phyloP scores from a whole-genome alignment of 176 grass and related monocot species.

The Raddia guianensis region DNA sequence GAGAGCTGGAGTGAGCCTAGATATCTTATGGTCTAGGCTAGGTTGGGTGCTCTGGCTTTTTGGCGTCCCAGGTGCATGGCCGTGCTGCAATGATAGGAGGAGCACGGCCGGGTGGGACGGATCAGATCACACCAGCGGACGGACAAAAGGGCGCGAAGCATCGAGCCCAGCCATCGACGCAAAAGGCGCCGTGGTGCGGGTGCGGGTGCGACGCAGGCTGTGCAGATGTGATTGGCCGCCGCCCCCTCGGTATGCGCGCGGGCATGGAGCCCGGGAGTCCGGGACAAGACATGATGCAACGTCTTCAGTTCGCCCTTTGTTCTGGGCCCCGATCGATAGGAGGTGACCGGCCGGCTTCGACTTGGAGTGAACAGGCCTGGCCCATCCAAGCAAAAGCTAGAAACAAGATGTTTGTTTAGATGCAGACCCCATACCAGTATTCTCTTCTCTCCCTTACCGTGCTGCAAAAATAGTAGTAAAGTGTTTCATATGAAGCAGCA shows the following conservation, averaged over 20 bases:
- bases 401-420: background rate
- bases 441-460: too few relatives aligned
- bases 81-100: constrained; percentile 22
- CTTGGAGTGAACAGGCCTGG: background rate
- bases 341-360: background rate
- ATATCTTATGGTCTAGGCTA: too few relatives aligned
- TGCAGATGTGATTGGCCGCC: constrained; percentile 24
- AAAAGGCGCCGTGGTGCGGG: background rate
- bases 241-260: background rate
- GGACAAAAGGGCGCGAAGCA: constrained; percentile 7
- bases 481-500: too few relatives aligned
- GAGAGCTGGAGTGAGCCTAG: too few relatives aligned
- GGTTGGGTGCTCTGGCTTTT: background rate
- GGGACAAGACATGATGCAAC: background rate
- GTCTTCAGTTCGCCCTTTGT: background rate
- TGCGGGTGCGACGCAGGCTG: background rate
- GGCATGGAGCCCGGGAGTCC: too few relatives aligned
- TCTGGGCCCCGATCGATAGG: background rate
- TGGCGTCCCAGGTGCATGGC: background rate
- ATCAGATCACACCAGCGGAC: constrained; percentile 15
- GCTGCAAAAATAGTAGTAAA: too few relatives aligned
- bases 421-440: too few relatives aligned
- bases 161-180: background rate
- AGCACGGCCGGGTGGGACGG: constrained; percentile 4
- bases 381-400: background rate